Evolutionary conservation across 2,329 filamentous ascomycete genomes (phyloP), one percentile per base, ranked within the genome.

Genomic region (Aspergillus glaucus): DNA sequence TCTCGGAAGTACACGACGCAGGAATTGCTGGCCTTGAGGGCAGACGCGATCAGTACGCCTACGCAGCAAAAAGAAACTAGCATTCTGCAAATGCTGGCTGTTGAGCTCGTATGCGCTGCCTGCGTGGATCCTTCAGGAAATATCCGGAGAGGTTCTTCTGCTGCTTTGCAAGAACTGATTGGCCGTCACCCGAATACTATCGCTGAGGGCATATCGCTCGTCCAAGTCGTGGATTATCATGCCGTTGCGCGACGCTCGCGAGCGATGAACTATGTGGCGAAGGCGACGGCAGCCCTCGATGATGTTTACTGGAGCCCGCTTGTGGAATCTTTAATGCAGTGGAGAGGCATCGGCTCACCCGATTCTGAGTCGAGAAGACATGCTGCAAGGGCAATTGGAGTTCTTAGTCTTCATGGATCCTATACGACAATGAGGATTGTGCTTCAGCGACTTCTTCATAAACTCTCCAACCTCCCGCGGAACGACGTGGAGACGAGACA

Each of bases 201-300:
- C 30, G 75, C 79, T 14, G 76, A 90, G 59, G 93, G 92, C 0
- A 97, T 98, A 49, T 71, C 82, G 39, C 77, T 97, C 2, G 89
- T 97, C 0, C 93, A 97, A 63, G 79, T 81, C 2, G 88, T 97
- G 1, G 93, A 98, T 63, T 98, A 96, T 62, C 90, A 95, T 64
- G 82, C 88, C 34, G 90, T 98, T 17, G 92, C 93, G 2, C 78
- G 94, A n/a, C 80, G 92, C 21, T 85, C 87, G 14, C 80, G 88
- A 55, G 92, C 91, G 3, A 85, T 95, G 59, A 78, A 83, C 37
- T 81, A 91, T 43, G 88, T 97, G 9, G 84, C 88, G 0, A 72
- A 82, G 10, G 78, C 78, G 34, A 86, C 86, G 0, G 81, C 87
- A 0, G 73, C 71, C n/a, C 71, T 97, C 4, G 80, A 83, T 26